Evolutionary conservation across 179 eudicot species (phyloP).

Genomic region (Heliamphora pulchella): DNA sequence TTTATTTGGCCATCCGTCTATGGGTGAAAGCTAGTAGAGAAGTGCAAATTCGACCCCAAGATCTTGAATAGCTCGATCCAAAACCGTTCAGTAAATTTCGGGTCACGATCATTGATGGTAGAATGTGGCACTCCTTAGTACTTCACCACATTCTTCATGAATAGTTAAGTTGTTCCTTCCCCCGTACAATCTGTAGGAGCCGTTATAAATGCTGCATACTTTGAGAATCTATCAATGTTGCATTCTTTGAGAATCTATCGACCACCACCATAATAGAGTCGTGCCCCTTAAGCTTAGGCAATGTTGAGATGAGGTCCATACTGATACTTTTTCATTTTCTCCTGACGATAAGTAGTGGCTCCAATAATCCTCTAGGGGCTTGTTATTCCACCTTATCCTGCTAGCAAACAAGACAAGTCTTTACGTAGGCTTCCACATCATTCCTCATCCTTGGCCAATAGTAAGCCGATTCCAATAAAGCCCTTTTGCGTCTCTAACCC

Average conservation of each 20-base stretch:
- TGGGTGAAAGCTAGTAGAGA: conserved; percentile 13
- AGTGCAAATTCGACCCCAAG: neutral
- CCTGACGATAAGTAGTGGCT: neutral
- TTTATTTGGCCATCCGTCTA: conserved; percentile 18
- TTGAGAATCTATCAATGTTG: neutral
- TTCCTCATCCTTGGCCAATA: neutral
- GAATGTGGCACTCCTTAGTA: conserved; percentile 11
- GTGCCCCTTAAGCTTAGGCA: neutral
- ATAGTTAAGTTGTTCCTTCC: neutral
- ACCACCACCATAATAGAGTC: conserved; percentile 12
- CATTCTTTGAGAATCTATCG: neutral
- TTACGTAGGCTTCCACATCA: neutral
- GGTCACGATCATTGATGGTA: conserved; percentile 14
- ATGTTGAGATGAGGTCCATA: conserved; percentile 8
- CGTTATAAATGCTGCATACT: conserved; percentile 13
- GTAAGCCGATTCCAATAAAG: neutral
- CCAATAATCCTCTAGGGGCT: neutral
- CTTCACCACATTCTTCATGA: conserved; percentile 20
- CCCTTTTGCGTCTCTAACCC: neutral
- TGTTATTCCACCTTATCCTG: conserved; percentile 19
- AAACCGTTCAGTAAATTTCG: conserved; percentile 3
- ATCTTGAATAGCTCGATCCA: conserved; percentile 16
- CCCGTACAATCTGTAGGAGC: neutral
- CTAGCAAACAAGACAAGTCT: conserved; percentile 15
- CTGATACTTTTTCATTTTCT: neutral